phyloP scores from a whole-genome alignment of 306 rosid genomes.

The Acacia acuminata region DNA sequence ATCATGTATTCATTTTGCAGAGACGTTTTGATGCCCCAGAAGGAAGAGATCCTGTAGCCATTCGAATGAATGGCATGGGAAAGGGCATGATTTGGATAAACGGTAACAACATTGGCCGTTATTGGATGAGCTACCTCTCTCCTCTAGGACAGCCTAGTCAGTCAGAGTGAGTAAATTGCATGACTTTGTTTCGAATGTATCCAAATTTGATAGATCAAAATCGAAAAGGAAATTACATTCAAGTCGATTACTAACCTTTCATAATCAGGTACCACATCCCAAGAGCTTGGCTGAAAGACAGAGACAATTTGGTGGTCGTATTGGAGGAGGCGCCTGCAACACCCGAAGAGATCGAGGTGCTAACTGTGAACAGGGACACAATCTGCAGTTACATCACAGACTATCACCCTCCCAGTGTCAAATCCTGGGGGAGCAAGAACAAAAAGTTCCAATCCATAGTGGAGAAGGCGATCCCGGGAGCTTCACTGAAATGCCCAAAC shows the following conservation, averaged over 20 bases:
- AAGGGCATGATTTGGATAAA: slow-evolving; percentile 92
- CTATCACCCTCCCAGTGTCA: slow-evolving; percentile 59
- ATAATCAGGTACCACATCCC: slow-evolving; percentile 82
- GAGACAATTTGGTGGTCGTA: slow-evolving; percentile 62
- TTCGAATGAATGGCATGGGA: slow-evolving; percentile 72
- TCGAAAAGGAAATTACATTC: neutral
- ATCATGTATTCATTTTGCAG: slow-evolving; percentile 42
- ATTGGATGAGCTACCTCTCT: slow-evolving; percentile 79
- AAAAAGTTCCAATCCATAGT: slow-evolving; percentile 34
- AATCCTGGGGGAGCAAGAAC: slow-evolving; percentile 47
- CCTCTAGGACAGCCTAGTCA: slow-evolving; percentile 69
- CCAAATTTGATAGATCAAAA: neutral
- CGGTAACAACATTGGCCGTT: slow-evolving; percentile 72
- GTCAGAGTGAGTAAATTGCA: slow-evolving; percentile 57
- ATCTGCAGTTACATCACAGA: slow-evolving; percentile 65
- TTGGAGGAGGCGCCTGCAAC: slow-evolving; percentile 63
- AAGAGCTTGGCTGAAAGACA: slow-evolving; percentile 56
- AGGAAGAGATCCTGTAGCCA: slow-evolving; percentile 70
- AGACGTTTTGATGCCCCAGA: slow-evolving; percentile 66
- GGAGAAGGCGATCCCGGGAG: slow-evolving; percentile 28
- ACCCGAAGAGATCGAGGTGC: slow-evolving; percentile 50
- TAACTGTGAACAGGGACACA: slow-evolving; percentile 65
- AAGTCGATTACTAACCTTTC: neutral
- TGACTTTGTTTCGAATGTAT: neutral
- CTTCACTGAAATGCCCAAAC: slow-evolving; percentile 55